A percentile compares a stretch with the other conserved stretches of the same genome.
Conservation (phyloP, 306 rosid genomes). For the Citrullus mucosospermus region DNA sequence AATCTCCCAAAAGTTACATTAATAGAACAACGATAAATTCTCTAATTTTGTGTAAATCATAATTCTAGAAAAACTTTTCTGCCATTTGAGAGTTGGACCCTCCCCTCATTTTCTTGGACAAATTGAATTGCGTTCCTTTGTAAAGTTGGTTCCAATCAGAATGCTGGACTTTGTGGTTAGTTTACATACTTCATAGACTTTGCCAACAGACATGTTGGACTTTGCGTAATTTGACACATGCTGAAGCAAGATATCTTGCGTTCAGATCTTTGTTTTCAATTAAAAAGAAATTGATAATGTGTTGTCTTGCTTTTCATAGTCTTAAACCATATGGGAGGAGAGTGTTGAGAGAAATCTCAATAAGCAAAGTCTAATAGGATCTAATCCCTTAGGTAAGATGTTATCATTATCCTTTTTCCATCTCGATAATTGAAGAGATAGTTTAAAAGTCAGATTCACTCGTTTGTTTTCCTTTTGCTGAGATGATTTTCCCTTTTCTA, state of each 20-base stretch:
- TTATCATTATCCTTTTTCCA: neutral
- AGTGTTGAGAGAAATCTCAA: neutral
- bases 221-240: neutral
- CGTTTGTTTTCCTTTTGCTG: slow-evolving; percentile 6
- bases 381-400: neutral
- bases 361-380: neutral
- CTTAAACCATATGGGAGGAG: neutral
- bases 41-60: neutral
- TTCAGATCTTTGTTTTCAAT: neutral
- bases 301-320: neutral
- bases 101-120: neutral
- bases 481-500: slow-evolving; percentile 13
- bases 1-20: neutral
- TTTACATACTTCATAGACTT: neutral
- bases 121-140: neutral
- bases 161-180: neutral
- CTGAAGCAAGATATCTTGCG: neutral
- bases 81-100: neutral
- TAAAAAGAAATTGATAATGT: neutral
- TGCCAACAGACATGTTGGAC: neutral
- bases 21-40: neutral
- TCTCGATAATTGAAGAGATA: neutral
- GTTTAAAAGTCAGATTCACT: neutral
- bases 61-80: neutral
- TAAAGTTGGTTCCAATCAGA: neutral